Base-by-base conservation (phyloP, 495 filamentous ascomycete species). In the Talaromyces liani region DNA sequence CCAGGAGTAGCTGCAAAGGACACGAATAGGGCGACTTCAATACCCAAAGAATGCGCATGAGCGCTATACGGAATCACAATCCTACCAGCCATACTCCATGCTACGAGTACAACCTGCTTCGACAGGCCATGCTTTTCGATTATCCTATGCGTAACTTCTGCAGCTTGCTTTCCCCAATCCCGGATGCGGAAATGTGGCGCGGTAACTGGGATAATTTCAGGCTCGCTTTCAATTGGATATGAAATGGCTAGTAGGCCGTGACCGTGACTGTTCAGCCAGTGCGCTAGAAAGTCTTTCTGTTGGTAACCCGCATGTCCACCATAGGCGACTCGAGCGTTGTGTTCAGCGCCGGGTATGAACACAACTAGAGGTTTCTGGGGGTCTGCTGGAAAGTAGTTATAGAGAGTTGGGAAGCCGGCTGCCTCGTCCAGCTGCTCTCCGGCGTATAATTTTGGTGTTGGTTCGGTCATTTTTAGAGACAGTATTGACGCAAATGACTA, bases 31-130 rank as follows among this genome's bases (percentile, higher is more conserved):
- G 58, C 53, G 12, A 72, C 70, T 31, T 70, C 10, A 3, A 70
- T 41, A 3, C 65, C 68, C 1, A 66, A 47, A 16, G 54, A 18
- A 34, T 65, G 66, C 20, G 65, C 65, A 31, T 64, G 20, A 18
- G 61, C 55, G 47, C 62, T 65, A 57, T 70, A 72, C 20, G 66
- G 68, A 3, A 67, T 65, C 18, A 70, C 45, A 62, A 72, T 68
- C 45, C 68, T 58, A 3, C 70, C 70, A 24, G 34, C 68, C 70
- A 72, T 70, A 27, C 70, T 71, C 70, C 70, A 71, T 16, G 62
- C 51, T 6, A 68, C 45, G 22, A 71, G 41, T 4, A 71, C 53
- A 10, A 67, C 59, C 5, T 53, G n/a, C 3, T 45, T 22, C 7
- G 39, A 20, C 0, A 68, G 57, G 0, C 64, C 63, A 18, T 69